A percentile compares a stretch with the other conserved stretches of the same genome.
Conservation (phyloP, 257 asterid species). For the Gentiana dahurica region DNA sequence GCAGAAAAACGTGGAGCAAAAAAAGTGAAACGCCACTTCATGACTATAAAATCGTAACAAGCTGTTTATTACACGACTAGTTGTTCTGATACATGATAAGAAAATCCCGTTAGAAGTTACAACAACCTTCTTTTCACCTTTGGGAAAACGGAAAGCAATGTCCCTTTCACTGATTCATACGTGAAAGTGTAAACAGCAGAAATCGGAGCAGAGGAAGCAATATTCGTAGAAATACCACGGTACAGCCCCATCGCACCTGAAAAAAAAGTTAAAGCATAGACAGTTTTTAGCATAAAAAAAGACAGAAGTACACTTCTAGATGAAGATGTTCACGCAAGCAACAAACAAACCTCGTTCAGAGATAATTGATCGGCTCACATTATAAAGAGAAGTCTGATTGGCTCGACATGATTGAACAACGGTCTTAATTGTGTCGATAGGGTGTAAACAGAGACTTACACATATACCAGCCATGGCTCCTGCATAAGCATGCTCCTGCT, state of each 20-base stretch:
- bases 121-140: conserved; percentile 31
- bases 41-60: too few species aligned
- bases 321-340: neutral
- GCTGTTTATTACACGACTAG: neutral
- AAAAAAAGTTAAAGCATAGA: conserved; percentile 13
- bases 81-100: neutral
- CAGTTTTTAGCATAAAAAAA: neutral
- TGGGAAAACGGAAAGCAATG: conserved; percentile 63
- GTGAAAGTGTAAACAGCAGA: conserved; percentile 93
- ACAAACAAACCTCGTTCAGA: conserved; percentile 65
- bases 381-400: conserved; percentile 51
- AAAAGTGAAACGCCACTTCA: too few species aligned
- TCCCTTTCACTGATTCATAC: conserved; percentile 74
- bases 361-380: conserved; percentile 53
- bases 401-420: conserved; percentile 68
- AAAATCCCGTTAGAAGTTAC: conserved; percentile 1
- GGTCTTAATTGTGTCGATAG: conserved; percentile 88
- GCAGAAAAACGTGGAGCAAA: conserved; percentile 8
- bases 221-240: conserved; percentile 84
- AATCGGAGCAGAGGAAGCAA: conserved; percentile 85
- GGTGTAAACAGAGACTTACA: conserved; percentile 91
- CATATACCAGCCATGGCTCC: conserved; percentile 94
- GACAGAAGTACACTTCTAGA: neutral
- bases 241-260: conserved; percentile 77
- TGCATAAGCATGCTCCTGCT: conserved; percentile 87